Evolutionary conservation across 2,329 filamentous ascomycete species (phyloP), one percentile per base, ranked within the genome.

Genomic region (Orbilia ellipsospora): DNA sequence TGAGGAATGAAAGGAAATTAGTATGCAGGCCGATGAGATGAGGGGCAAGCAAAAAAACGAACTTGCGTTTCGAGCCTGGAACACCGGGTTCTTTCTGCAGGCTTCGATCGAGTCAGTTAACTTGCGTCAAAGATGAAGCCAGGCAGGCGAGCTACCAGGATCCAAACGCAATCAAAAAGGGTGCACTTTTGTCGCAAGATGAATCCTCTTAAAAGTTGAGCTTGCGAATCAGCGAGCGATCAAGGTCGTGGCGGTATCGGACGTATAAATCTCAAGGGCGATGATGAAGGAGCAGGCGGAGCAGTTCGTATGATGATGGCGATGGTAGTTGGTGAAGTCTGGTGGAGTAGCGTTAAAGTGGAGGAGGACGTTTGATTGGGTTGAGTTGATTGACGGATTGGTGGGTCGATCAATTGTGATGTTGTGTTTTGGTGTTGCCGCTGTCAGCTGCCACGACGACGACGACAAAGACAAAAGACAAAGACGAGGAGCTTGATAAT

Each of bases 151-250:
- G 65, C 57, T 54, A 45, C 50, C 42, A 70, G 59, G 66, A 70
- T 70, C 56, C 31, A 45, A 45, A 51, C 50, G 57, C 40, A 61
- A 70, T 52, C 42, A 36, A 60, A 20, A 50, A 54, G 36, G 36
- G 28, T 70, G 66, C 66, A 70, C 66, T 70, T 70, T 70, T 63
- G 66, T 70, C 66, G 66, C 66, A 70, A 31, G 55, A 45, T 28
- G 45, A 44, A 51, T 61, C 57, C 57, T 61, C 40, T 10, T 44
- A 15, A 44, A 26, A 28, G 12, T n/a, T n/a, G 31, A 45, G 20
- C 15, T 15, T 18, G 16, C 15, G 20, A 23, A 52, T 23, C n/a
- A 20, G 12, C 50, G 50, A 18, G 20, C 12, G 50, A n/a, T n/a
- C 6, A 20, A 13, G 20, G n/a, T 20, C 12, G 20, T 52, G 5